Base-by-base conservation (phyloP, 345 rosid species). In the Melastoma malabathricum region DNA sequence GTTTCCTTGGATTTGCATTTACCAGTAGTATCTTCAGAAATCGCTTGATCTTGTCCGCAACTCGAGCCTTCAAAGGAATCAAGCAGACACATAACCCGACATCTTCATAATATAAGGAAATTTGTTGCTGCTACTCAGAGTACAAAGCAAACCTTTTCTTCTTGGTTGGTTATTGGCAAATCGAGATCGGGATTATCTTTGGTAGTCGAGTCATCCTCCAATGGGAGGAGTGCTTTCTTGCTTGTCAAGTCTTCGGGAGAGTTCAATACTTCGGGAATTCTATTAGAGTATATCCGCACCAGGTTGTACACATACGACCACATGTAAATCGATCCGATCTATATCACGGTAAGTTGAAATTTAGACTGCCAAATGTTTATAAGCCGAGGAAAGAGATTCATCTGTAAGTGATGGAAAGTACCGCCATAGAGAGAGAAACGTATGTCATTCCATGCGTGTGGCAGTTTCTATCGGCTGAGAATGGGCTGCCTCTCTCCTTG, bases 371-470 rank as follows among this genome's bases (percentile, higher is more conserved):
- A 27, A 3, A 27, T 27, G 31, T 27, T 27, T 6, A 27, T 6
- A 27, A 27, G 6, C 31, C 4, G 6, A 27, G 4, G 31, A 27
- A 3, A 12, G 2, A 16, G n/a, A 6, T 38, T 15, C 12, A 7
- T 15, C 49, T 44, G 20, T 7, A 18, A 46, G 19, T 43, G 44
- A 19, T 44, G 12, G 46, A 12, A 27, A 27, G 31, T 27, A 72
- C 80, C 38, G 77, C 77, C 75, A 72, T 51, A 10, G 81, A 75
- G 22, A 75, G 72, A 8, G 75, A 72, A 64, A 58, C 75, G 57
- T 66, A 75, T 25, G 73, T 56, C 53, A 47, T 48, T 48, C 68
- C 81, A 17, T 64, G 46, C 0, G 55, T 46, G 27, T 27, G 6
- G 48, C 81, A 75, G 53, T 50, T 20, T 10, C 51, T 48, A 2